A percentile compares a stretch with the other conserved stretches of the same genome.
phyloP scores from a whole-genome alignment of 78 protist species.

The Dictyostelium purpureum region DNA sequence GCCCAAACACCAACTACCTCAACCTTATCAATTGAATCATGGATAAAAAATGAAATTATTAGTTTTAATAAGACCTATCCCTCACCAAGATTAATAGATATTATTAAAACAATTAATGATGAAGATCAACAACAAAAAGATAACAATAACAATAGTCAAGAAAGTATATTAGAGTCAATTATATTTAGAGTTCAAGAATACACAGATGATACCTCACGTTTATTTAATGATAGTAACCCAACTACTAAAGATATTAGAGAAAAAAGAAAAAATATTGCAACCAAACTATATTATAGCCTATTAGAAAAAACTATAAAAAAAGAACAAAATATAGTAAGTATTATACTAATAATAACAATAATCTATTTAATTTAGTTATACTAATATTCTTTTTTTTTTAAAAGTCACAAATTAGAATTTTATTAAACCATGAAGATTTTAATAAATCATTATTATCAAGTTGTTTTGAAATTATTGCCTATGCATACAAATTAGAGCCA shows the following conservation, averaged over 20 bases:
- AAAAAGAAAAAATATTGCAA: conserved; percentile 28
- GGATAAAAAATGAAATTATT: conserved; percentile 24
- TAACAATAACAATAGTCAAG: background rate
- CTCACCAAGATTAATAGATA: background rate
- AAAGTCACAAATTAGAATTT: background rate
- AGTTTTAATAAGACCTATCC: background rate
- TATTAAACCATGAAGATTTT: conserved; percentile 31
- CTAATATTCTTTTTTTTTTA: background rate
- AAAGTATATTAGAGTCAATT: background rate
- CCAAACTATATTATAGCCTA: conserved; percentile 14
- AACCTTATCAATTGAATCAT: conserved; percentile 14
- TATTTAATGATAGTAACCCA: background rate
- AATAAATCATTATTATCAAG: conserved; percentile 44
- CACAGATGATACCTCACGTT: background rate
- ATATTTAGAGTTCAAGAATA: background rate
- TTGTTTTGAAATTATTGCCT: conserved; percentile 67
- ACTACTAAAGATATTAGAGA: background rate
- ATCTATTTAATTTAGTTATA: background rate
- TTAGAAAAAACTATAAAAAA: background rate
- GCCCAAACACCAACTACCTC: conserved; percentile 45
- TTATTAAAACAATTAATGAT: background rate
- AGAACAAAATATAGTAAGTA: conserved; percentile 7
- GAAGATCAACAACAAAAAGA: background rate
- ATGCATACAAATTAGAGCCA: conserved; percentile 31
- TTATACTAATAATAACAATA: background rate